A percentile compares a stretch with the other conserved stretches of the same genome.
Evolutionary conservation across 2,329 filamentous ascomycete species (phyloP).

Genomic region (Achaetomium macrosporum): DNA sequence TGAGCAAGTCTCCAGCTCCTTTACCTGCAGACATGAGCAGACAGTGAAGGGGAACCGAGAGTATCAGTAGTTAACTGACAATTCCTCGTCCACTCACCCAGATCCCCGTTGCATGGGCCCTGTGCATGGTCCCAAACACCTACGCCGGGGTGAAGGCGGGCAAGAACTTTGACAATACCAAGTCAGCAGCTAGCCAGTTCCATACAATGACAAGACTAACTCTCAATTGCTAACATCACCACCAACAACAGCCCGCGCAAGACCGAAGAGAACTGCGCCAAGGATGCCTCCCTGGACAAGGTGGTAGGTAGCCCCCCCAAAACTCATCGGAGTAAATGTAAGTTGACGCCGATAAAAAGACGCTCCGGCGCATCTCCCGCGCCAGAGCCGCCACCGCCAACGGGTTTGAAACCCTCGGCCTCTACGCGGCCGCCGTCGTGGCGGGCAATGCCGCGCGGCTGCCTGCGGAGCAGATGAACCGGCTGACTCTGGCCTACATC

Average conservation of each 20-base stretch:
- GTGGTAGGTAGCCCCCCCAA: too few species aligned
- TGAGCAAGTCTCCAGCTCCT: conserved; percentile 2
- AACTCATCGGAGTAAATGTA: too few species aligned
- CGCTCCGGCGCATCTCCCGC: conserved; percentile 23
- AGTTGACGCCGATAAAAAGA: too few species aligned
- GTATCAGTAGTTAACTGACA: conserved; percentile 19
- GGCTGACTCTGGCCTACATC: conserved; percentile 36
- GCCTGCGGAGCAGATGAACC: conserved; percentile 34
- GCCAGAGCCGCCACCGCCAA: conserved; percentile 33
- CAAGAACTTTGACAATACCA: conserved; percentile 33
- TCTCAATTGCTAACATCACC: background rate
- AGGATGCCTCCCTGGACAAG: conserved; percentile 31
- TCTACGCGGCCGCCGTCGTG: conserved; percentile 39
- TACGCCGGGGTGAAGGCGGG: conserved; percentile 30
- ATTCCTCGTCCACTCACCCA: background rate
- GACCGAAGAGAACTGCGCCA: conserved; percentile 28
- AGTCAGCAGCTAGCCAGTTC: conserved; percentile 17
- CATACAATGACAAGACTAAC: background rate
- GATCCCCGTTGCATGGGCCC: conserved; percentile 37
- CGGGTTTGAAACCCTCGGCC: conserved; percentile 39
- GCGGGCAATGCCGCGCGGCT: conserved; percentile 43
- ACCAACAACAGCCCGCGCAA: conserved; percentile 29
- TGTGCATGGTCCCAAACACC: conserved; percentile 32
- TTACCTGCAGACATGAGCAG: background rate
- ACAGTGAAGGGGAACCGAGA: too few species aligned